phyloP scores from a whole-genome alignment of 2,329 filamentous ascomycete genomes.

The Fusarium dimerum region DNA sequence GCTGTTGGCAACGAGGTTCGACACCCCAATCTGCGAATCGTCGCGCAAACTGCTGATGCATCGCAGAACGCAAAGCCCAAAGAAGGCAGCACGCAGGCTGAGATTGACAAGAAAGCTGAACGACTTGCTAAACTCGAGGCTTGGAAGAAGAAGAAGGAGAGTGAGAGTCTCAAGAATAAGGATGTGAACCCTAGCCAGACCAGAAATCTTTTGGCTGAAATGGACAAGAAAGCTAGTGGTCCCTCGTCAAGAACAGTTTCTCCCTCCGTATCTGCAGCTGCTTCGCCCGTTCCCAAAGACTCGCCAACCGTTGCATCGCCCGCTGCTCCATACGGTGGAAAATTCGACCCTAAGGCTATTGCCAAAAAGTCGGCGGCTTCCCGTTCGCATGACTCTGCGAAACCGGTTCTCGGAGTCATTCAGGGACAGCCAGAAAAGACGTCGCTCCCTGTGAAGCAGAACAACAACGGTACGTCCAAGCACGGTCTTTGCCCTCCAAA shows the following conservation, averaged over 20 bases:
- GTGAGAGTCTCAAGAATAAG: conserved; percentile 71
- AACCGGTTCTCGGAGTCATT: conserved; percentile 49
- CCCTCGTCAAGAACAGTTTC: conserved; percentile 47
- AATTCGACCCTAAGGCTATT: conserved; percentile 85
- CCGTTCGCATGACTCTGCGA: conserved; percentile 54
- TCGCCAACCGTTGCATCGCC: conserved; percentile 51
- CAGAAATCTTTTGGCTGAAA: conserved; percentile 69
- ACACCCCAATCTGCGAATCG: conserved; percentile 12
- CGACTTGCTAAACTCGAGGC: conserved; percentile 80
- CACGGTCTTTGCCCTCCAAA: background rate
- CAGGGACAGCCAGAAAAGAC: conserved; percentile 41
- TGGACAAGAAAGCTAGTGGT: conserved; percentile 67
- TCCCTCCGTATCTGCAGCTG: conserved; percentile 51
- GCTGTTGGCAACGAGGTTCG: conserved; percentile 60
- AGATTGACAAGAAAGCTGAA: conserved; percentile 75
- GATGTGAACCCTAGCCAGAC: conserved; percentile 66
- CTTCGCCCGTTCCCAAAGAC: conserved; percentile 47
- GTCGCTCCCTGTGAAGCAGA: conserved; percentile 34
- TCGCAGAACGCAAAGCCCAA: conserved; percentile 53
- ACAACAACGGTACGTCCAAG: conserved; percentile 37
- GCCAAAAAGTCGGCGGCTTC: conserved; percentile 73
- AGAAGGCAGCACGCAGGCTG: conserved; percentile 54
- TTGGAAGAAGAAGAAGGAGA: conserved; percentile 89
- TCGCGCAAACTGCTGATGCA: conserved; percentile 24
- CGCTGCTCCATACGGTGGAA: conserved; percentile 67